Conservation (phyloP, 352 stramenopile species). For the Phytophthora megakarya region DNA sequence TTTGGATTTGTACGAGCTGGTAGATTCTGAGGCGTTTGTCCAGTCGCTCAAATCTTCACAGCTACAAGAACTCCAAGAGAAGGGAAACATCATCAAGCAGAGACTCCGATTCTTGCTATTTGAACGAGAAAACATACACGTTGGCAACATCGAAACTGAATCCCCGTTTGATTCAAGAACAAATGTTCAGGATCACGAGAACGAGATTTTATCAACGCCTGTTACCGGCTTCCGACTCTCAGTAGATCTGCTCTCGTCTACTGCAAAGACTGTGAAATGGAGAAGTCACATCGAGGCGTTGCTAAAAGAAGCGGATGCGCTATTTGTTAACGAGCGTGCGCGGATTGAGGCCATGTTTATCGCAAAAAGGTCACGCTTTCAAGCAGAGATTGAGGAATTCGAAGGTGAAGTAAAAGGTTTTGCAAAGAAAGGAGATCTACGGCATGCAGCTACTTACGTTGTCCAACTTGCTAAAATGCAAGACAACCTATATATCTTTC, state of each 20-base stretch:
- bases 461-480: conserved; percentile 78
- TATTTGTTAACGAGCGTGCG: conserved; percentile 60
- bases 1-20: conserved; percentile 73
- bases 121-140: conserved; percentile 47
- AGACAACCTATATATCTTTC: conserved; percentile 60
- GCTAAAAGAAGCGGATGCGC: conserved; percentile 55
- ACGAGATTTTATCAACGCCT: neutral
- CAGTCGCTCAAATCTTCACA: conserved; percentile 47
- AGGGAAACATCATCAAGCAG: conserved; percentile 54
- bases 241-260: conserved; percentile 59
- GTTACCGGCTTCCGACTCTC: conserved; percentile 22
- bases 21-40: conserved; percentile 67
- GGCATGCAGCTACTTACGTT: conserved; percentile 77
- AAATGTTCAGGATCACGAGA: neutral
- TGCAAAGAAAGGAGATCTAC: conserved; percentile 76
- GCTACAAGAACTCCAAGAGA: conserved; percentile 54
- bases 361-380: conserved; percentile 69
- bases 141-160: conserved; percentile 22
- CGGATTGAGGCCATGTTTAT: conserved; percentile 77
- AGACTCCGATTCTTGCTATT: conserved; percentile 73
- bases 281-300: conserved; percentile 59
- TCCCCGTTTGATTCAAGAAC: neutral
- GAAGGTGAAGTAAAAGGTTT: conserved; percentile 71
- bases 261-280: conserved; percentile 75
- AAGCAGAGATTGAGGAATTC: conserved; percentile 78